phyloP scores from a whole-genome alignment of 768 basidiomycete genomes.

The Kwoniella bestiolae region DNA sequence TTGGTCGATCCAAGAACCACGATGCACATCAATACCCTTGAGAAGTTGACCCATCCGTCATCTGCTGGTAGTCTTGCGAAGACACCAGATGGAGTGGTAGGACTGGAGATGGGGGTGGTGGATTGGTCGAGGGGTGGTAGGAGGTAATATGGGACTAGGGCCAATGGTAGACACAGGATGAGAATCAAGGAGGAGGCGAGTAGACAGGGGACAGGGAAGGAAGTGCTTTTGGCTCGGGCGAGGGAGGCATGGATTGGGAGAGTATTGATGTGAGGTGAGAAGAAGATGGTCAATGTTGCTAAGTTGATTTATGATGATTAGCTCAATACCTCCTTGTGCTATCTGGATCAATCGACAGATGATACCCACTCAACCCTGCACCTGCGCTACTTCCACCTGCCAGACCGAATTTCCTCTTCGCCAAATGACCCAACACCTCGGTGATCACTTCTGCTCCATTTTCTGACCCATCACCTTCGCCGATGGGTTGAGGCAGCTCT shows the following conservation, averaged over 20 bases:
- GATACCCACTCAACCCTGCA: conserved; percentile 50
- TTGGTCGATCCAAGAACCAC: conserved; percentile 43
- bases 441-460: not conserved
- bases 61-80: conserved; percentile 39
- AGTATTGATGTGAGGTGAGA: conserved; percentile 55
- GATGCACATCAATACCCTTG: conserved; percentile 48
- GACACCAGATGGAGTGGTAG: conserved; percentile 37
- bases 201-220: conserved; percentile 51
- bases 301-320: not conserved
- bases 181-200: conserved; percentile 41
- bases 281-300: conserved; percentile 51
- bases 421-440: conserved; percentile 11
- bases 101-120: conserved; percentile 15
- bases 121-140: conserved; percentile 27
- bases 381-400: conserved; percentile 44
- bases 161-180: conserved; percentile 47
- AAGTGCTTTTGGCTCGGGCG: conserved; percentile 43
- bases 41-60: conserved; percentile 52
- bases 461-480: not conserved
- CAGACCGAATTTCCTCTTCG: conserved; percentile 30
- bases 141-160: conserved; percentile 57
- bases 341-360: not conserved
- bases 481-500: conserved; percentile 24
- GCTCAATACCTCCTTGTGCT: not conserved
- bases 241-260: conserved; percentile 50